Percentiles rank a stretch among this genome's conserved stretches.
Conservation (phyloP, 805 yeast species). For the Yamadazyma endophytica region DNA sequence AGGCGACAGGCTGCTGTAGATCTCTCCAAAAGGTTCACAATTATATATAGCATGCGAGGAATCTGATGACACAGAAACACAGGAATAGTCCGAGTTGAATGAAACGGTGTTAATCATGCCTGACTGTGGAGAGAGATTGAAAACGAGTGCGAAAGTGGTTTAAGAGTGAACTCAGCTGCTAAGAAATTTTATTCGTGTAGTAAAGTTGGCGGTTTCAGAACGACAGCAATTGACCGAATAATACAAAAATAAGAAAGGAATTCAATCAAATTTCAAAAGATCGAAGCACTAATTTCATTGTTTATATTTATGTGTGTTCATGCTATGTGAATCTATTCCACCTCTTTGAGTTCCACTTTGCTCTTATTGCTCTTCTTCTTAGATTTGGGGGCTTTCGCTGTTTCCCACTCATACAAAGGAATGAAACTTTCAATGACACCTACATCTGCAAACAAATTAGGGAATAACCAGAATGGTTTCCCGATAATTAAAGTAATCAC, state of each 20-base stretch:
- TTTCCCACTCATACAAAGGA: constrained; percentile 87
- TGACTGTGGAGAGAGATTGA: constrained; percentile 1
- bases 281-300: not conserved
- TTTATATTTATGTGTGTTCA: not conserved
- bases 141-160: not conserved
- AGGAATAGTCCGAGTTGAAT: constrained; percentile 40
- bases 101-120: constrained; percentile 29
- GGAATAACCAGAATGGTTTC: constrained; percentile 93
- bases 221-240: too few species aligned
- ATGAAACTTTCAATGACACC: constrained; percentile 89
- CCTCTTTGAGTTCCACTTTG: constrained; percentile 39
- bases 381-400: constrained; percentile 27
- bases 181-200: not conserved
- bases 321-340: constrained; percentile 9
- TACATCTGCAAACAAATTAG: constrained; percentile 92
- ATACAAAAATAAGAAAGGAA: too few species aligned
- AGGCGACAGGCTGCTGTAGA: constrained; percentile 22
- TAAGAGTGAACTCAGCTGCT: not conserved
- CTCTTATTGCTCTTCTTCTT: constrained; percentile 22
- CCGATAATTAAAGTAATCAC: constrained; percentile 52
- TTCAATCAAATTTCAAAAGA: too few species aligned
- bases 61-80: constrained; percentile 32
- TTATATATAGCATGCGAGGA: constrained; percentile 34
- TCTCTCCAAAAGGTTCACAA: constrained; percentile 45
- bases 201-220: too few species aligned